Evolutionary conservation across 106 monocot species (phyloP).

Genomic region (Posidonia australis): DNA sequence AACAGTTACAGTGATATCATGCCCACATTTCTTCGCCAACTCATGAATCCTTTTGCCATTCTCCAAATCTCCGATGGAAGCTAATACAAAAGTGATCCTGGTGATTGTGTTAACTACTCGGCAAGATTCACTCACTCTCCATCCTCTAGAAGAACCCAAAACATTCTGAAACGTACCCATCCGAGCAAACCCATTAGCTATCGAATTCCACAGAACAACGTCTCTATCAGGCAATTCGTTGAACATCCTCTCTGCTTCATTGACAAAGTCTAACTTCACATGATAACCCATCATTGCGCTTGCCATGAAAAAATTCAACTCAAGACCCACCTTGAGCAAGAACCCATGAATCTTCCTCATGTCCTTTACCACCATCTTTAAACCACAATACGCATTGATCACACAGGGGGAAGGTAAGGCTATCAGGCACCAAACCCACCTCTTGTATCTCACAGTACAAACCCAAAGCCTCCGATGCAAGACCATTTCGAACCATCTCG

Average conservation of each 20-base stretch:
- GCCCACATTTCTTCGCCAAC: conserved; percentile 35
- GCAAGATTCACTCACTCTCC: conserved; percentile 27
- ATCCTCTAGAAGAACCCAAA: conserved; percentile 33
- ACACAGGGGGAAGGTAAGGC: conserved; percentile 51
- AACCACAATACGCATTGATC: conserved; percentile 37
- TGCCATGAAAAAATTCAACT: conserved; percentile 33
- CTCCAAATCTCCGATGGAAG: conserved; percentile 31
- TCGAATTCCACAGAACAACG: conserved; percentile 82
- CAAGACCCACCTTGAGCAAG: conserved; percentile 24
- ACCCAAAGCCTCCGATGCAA: conserved; percentile 21
- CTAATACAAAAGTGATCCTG: conserved; percentile 47
- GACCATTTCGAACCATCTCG: conserved; percentile 30
- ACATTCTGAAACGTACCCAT: conserved; percentile 28
- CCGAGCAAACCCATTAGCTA: conserved; percentile 68
- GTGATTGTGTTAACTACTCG: conserved; percentile 51
- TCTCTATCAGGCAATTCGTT: conserved; percentile 42
- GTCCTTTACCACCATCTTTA: conserved; percentile 5
- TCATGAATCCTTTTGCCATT: conserved; percentile 40
- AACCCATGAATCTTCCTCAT: conserved; percentile 23
- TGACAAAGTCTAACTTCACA: conserved; percentile 24
- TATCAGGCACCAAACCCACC: conserved; percentile 27
- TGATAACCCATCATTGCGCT: conserved; percentile 46
- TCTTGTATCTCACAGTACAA: conserved; percentile 28
- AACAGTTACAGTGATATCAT: conserved; percentile 14
- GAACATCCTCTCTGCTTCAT: conserved; percentile 34